Percentiles rank a stretch among this genome's conserved stretches.
Conservation (phyloP, 1,284 basidiomycete species). For the Cerioporus squamosus region DNA sequence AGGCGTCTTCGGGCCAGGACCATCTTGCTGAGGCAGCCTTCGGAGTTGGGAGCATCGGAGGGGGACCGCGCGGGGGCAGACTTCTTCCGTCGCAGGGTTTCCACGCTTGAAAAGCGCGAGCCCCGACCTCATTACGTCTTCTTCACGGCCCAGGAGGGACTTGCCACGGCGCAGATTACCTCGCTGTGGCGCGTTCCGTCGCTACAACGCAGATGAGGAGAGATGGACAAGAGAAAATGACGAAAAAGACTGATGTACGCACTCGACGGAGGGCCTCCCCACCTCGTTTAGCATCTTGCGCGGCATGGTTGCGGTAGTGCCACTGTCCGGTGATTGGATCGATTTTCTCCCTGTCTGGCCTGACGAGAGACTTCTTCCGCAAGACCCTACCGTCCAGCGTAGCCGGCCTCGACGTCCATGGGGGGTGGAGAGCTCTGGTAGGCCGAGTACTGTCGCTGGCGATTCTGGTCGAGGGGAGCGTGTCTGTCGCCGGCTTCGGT, state of each 20-base stretch:
- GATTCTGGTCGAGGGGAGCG: conserved; percentile 54
- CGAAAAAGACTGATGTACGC: conserved; percentile 38
- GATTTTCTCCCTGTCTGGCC: conserved; percentile 95
- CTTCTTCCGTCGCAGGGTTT: conserved; percentile 74
- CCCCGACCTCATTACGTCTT: conserved; percentile 88
- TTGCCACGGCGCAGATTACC: conserved; percentile 78
- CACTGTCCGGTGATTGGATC: conserved; percentile 95
- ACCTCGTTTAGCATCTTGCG: conserved; percentile 76
- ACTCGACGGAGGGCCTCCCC: conserved; percentile 81
- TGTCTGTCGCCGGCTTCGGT: conserved; percentile 69
- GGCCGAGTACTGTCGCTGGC: conserved; percentile 52
- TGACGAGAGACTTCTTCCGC: conserved; percentile 93
- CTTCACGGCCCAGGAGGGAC: conserved; percentile 85
- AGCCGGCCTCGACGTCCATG: conserved; percentile 56
- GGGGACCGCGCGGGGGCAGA: conserved; percentile 44
- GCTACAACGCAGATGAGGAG: conserved; percentile 43
- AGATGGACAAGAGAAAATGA: conserved; percentile 3
- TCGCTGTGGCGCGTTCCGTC: conserved; percentile 81
- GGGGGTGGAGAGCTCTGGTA: conserved; percentile 50
- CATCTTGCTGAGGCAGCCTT: conserved; percentile 70
- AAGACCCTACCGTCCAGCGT: conserved; percentile 50
- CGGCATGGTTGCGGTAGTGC: conserved; percentile 93
- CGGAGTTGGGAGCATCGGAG: conserved; percentile 45
- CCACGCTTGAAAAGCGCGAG: conserved; percentile 86
- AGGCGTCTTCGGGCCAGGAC: conserved; percentile 89